A percentile compares a stretch with the other conserved stretches of the same genome.
These are phyloP conservation scores for Guyanaporus albipodus DNA, from an alignment of 768 basidiomycete genomes.

Conservation along the genomic window DNA sequence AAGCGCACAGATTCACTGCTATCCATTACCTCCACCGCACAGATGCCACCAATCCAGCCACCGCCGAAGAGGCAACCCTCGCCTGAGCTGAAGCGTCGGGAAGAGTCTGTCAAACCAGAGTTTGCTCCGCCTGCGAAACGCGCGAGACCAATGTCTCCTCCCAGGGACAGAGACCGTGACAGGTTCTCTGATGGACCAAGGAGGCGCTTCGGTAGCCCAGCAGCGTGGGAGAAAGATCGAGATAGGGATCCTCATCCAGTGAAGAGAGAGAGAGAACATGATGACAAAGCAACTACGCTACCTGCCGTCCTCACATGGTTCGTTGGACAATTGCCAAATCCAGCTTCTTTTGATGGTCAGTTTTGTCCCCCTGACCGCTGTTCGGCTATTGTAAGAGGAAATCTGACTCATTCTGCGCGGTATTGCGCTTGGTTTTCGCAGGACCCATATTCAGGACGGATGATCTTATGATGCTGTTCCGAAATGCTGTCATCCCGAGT, in stretches of 20 bases:
- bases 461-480: slow-evolving; percentile 82
- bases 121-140: slow-evolving; percentile 42
- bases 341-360: slow-evolving; percentile 80
- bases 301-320: slow-evolving; percentile 77
- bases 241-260: slow-evolving; percentile 40
- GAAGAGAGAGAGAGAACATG: slow-evolving; percentile 37
- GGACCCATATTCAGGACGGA: slow-evolving; percentile 90
- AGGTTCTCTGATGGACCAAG: slow-evolving; percentile 37
- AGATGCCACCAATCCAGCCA: slow-evolving; percentile 22
- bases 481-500: slow-evolving; percentile 77
- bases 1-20: slow-evolving; percentile 36
- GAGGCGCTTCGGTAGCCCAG: slow-evolving; percentile 40
- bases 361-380: slow-evolving; percentile 10
- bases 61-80: slow-evolving; percentile 30
- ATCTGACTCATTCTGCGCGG: slow-evolving; percentile 5
- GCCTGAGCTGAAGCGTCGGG: slow-evolving; percentile 39
- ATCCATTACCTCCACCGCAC: slow-evolving; percentile 29
- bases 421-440: slow-evolving; percentile 29
- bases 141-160: slow-evolving; percentile 44
- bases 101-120: slow-evolving; percentile 38
- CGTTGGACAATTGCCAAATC: slow-evolving; percentile 70
- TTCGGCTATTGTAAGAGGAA: slow-evolving; percentile 13
- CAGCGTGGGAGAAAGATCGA: slow-evolving; percentile 42
- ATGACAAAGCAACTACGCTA: slow-evolving; percentile 48
- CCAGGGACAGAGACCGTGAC: slow-evolving; percentile 48